These are phyloP conservation scores for Neofusicoccum umdonicola DNA, from an alignment of 2,329 filamentous ascomycete species.

Conservation along the genomic window DNA sequence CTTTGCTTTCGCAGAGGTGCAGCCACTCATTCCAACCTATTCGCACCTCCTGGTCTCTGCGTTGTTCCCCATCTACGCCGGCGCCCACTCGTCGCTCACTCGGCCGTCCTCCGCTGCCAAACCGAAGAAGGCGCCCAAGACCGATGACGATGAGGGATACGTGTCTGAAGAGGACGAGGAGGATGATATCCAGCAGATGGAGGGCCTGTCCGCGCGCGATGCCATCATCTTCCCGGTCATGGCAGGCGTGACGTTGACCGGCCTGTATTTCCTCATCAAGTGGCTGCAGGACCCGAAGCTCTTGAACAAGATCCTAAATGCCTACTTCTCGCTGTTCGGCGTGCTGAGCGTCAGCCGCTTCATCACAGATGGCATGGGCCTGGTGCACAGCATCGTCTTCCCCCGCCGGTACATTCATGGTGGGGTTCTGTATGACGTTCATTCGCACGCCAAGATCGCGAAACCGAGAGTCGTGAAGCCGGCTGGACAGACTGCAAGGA, in stretches of 20 bases:
- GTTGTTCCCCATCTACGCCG: slow-evolving; percentile 78
- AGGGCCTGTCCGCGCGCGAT: slow-evolving; percentile 71
- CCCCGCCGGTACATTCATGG: slow-evolving; percentile 64
- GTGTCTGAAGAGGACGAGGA: slow-evolving; percentile 51
- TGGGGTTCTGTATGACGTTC: slow-evolving; percentile 51
- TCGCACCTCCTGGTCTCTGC: slow-evolving; percentile 66
- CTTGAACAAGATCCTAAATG: slow-evolving; percentile 77
- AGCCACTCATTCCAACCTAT: slow-evolving; percentile 53
- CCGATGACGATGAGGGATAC: slow-evolving; percentile 42
- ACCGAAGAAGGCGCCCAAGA: slow-evolving; percentile 53
- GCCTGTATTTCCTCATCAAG: slow-evolving; percentile 85
- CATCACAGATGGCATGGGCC: slow-evolving; percentile 67
- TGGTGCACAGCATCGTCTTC: slow-evolving; percentile 67
- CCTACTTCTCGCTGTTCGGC: slow-evolving; percentile 79
- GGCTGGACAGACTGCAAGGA: slow-evolving; percentile 8
- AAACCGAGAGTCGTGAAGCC: background rate
- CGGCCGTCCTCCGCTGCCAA: slow-evolving; percentile 76
- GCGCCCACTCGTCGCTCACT: slow-evolving; percentile 79
- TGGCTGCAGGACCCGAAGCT: slow-evolving; percentile 79
- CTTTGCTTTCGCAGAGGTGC: slow-evolving; percentile 43
- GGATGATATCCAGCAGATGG: slow-evolving; percentile 57
- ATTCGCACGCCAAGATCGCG: slow-evolving; percentile 21
- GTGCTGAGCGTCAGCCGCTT: slow-evolving; percentile 74
- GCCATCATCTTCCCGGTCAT: slow-evolving; percentile 81
- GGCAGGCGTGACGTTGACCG: slow-evolving; percentile 68